Evolutionary conservation across 345 rosid genomes (phyloP), one percentile per base, ranked within the genome.

Genomic region (Clarkia xantiana): DNA sequence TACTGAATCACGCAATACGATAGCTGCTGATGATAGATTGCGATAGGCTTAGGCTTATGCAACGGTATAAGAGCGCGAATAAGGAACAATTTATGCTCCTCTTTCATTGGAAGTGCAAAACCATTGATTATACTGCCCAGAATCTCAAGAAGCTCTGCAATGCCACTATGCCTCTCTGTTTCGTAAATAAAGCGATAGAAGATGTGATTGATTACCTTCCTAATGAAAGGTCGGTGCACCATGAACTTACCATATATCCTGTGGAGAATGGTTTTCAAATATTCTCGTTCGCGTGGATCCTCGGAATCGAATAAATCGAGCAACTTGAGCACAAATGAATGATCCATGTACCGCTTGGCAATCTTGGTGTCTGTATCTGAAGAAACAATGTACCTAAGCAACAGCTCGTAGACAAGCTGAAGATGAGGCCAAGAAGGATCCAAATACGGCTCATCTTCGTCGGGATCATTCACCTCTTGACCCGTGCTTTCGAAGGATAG

Each of bases 351-450:
- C 62, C 80, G 73, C 68, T 87, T 87, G 0, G 91, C 88, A 58
- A 81, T 64, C 67, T 79, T 87, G 0, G 91, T 81, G 39, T 87
- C 94, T 0, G 86, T 87, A 9, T 87, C 96, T 0, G 94, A 76
- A 5, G 88, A 81, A 49, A 81, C 91, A 10, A 81, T 59, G 45
- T 84, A 87, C 71, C 91, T 74, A 49, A 87, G 61, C 16, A 87
- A 61, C 38, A 87, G 62, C 69, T 84, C 96, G 19, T 87, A 84
- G 23, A 81, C 81, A 15, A 84, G 80, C 79, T 84, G 94, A 58
- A 87, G 66, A 76, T 87, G 96, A 45, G 88, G 84, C 94, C 96
- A 87, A 8, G 79, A 58, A 5, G 94, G 91, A n/a, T 87, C 96
- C 67, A 79, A 60, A 64, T 77, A 84, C 0, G 81, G 87, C 40